A percentile compares a stretch with the other conserved stretches of the same genome.
Evolutionary conservation across 164 flowering plant species (phyloP).

Genomic region (Kingdonia uniflora): DNA sequence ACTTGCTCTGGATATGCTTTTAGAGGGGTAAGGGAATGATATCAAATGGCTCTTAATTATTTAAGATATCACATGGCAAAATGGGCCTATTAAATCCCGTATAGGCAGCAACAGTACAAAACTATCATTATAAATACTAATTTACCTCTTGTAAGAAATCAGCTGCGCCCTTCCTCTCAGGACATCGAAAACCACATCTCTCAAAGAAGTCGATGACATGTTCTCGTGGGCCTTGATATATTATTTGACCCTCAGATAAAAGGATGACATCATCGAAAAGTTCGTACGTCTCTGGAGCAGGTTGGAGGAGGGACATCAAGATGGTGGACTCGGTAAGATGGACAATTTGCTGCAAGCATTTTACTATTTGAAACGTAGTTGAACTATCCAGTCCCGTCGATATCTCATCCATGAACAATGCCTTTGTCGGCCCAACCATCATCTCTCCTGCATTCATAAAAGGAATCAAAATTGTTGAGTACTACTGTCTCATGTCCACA

Average conservation of each 20-base stretch:
- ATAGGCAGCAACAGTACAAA: no score
- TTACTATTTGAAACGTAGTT: constrained; percentile 91
- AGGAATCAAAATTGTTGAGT: no score
- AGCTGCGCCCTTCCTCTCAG: constrained; percentile 86
- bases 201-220: constrained; percentile 73
- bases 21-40: no score
- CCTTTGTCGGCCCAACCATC: constrained; percentile 94
- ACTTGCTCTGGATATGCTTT: no score
- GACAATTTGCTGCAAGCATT: constrained; percentile 87
- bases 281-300: constrained; percentile 91
- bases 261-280: constrained; percentile 89
- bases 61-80: no score
- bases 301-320: constrained; percentile 89
- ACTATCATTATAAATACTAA: no score
- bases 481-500: not conserved
- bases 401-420: constrained; percentile 97
- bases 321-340: constrained; percentile 76
- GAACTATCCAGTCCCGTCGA: constrained; percentile 99
- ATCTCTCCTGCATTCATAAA: constrained; percentile 66
- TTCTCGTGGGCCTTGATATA: constrained; percentile 86
- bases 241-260: constrained; percentile 80
- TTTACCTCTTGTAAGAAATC: constrained; percentile 96
- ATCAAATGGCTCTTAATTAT: no score
- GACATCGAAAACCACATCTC: constrained; percentile 72
- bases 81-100: no score